A percentile compares a stretch with the other conserved stretches of the same genome.
phyloP scores from a whole-genome alignment of 495 filamentous ascomycete species.

The Evernia prunastri region DNA sequence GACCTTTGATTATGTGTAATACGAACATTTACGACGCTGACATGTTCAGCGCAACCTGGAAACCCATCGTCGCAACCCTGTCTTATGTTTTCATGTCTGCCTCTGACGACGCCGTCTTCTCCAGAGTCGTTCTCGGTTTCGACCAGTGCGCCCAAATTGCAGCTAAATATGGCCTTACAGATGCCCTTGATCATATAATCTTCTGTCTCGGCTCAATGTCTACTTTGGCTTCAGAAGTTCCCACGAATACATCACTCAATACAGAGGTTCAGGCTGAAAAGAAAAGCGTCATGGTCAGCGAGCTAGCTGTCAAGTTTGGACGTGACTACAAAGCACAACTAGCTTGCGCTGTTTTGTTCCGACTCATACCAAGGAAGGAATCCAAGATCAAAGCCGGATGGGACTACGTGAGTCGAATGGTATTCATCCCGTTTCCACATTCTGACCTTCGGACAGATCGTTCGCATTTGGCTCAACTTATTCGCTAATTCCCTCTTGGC shows the following conservation, averaged over 20 bases:
- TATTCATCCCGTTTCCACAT: neutral
- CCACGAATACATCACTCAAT: constrained; percentile 81
- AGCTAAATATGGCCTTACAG: constrained; percentile 72
- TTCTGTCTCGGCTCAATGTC: constrained; percentile 85
- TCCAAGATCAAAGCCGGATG: constrained; percentile 68
- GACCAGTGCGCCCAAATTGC: constrained; percentile 94
- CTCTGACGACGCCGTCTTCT: constrained; percentile 94
- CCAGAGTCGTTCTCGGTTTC: constrained; percentile 85
- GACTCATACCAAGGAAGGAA: constrained; percentile 80
- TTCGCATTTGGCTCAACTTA: constrained; percentile 88
- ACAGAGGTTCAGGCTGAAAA: constrained; percentile 91
- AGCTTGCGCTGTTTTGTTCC: constrained; percentile 88
- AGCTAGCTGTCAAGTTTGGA: constrained; percentile 94
- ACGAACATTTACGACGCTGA: constrained; percentile 95
- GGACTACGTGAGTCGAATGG: constrained; percentile 58
- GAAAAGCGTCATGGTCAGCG: constrained; percentile 97
- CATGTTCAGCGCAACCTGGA: constrained; percentile 97
- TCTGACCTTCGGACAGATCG: constrained; percentile 48
- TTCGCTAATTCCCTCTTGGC: constrained; percentile 94
- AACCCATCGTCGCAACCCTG: constrained; percentile 84
- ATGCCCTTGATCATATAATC: constrained; percentile 86
- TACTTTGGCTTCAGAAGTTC: constrained; percentile 64
- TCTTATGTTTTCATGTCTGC: constrained; percentile 99
- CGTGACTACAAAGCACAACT: constrained; percentile 89
- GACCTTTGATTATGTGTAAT: constrained; percentile 69